phyloP scores from a whole-genome alignment of 2,329 filamentous ascomycete genomes.

The Ceratocystis eucalypticola region DNA sequence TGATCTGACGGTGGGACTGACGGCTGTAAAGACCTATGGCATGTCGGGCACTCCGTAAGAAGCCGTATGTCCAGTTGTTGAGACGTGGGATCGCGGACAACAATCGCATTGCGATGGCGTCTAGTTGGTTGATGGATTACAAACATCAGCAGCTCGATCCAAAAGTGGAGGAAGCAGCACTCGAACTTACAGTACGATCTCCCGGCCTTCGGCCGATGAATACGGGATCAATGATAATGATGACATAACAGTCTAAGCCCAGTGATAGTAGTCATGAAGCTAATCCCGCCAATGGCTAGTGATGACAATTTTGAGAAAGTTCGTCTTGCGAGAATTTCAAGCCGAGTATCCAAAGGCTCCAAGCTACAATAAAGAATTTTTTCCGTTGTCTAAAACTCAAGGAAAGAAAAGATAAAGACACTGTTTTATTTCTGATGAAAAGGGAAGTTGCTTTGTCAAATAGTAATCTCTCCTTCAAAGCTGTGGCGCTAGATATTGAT shows the following conservation, averaged over 20 bases:
- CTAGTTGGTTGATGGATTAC: constrained; percentile 33
- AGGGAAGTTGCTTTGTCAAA: neutral
- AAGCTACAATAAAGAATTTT: neutral
- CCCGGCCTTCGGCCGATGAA: constrained; percentile 55
- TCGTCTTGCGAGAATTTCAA: neutral
- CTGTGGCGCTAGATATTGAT: neutral
- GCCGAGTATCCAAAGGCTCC: neutral
- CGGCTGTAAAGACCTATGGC: constrained; percentile 55
- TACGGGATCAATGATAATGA: constrained; percentile 66
- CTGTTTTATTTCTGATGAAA: neutral
- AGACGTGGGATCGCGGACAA: constrained; percentile 76
- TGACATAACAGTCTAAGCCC: neutral
- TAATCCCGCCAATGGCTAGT: neutral
- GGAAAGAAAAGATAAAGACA: neutral
- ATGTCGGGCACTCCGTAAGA: constrained; percentile 76
- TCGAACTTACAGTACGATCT: constrained; percentile 64
- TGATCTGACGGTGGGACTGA: constrained; percentile 35
- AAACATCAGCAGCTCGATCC: neutral
- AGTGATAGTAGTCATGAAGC: neutral
- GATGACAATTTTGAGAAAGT: neutral
- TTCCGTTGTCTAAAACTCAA: neutral
- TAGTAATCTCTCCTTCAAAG: neutral
- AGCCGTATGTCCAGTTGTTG: constrained; percentile 71
- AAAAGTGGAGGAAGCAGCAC: neutral
- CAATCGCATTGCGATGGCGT: constrained; percentile 82